phyloP scores from a whole-genome alignment of 2,329 filamentous ascomycete genomes.

The Shiraia sp. region DNA sequence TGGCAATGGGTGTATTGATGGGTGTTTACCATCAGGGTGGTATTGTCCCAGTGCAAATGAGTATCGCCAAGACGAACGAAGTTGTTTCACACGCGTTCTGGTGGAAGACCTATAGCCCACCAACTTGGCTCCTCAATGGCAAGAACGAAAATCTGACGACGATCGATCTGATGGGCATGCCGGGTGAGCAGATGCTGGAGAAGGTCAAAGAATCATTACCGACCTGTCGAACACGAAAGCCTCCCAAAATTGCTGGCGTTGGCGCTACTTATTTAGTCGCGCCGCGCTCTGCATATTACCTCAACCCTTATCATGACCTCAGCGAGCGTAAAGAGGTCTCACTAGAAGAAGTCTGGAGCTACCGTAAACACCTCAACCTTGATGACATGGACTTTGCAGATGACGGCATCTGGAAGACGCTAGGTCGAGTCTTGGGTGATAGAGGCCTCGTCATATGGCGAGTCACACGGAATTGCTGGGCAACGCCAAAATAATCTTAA shows the following conservation, averaged over 20 bases:
- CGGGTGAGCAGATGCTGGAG: conserved; percentile 62
- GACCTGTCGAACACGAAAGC: conserved; percentile 32
- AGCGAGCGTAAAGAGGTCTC: conserved; percentile 51
- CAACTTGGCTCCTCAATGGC: conserved; percentile 77
- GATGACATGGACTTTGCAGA: conserved; percentile 80
- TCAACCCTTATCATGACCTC: conserved; percentile 58
- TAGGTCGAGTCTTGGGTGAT: conserved; percentile 64
- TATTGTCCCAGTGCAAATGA: conserved; percentile 74
- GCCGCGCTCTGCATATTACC: conserved; percentile 70
- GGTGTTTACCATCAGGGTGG: conserved; percentile 83
- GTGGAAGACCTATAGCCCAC: conserved; percentile 87
- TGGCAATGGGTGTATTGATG: conserved; percentile 71
- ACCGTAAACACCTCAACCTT: conserved; percentile 71
- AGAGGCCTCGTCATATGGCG: conserved; percentile 52
- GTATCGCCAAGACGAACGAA: conserved; percentile 68
- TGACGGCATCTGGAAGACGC: conserved; percentile 73
- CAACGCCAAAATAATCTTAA: conserved; percentile 1
- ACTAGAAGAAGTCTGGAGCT: conserved; percentile 72
- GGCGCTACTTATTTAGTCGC: conserved; percentile 66
- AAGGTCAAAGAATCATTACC: conserved; percentile 63
- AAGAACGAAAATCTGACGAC: conserved; percentile 74
- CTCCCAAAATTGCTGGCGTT: conserved; percentile 53
- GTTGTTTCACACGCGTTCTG: conserved; percentile 71
- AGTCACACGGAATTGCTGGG: conserved; percentile 45
- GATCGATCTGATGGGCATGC: conserved; percentile 73